Evolutionary conservation across 176 grass and related monocot species (phyloP), one percentile per base, ranked within the genome.

Genomic region (Olyra latifolia): DNA sequence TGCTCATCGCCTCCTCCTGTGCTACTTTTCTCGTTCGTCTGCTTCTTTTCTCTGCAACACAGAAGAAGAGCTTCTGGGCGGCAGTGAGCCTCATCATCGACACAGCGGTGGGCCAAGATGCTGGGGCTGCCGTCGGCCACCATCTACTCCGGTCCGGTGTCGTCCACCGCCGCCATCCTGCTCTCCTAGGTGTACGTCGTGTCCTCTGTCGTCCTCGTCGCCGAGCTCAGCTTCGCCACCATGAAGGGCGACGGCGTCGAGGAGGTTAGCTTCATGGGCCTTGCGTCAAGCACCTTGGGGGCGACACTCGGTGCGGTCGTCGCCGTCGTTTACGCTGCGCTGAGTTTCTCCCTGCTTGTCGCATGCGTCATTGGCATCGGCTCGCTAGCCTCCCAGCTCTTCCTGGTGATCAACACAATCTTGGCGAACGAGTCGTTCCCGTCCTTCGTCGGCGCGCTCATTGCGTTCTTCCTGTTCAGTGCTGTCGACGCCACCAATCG

Each of bases 221-320:
- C n/a, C n/a, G n/a, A n/a, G n/a, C n/a, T n/a, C n/a, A 93, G 88
- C 72, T 97, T 91, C 79, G 83, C 80, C 3, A 82, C 94, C 56
- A 91, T 93, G 91, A 61, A 76, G 54, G 78, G 82, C 7, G 80
- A 66, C 3, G 79, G 75, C 32, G 66, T 89, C 5, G 72, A 91
- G n/a, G 91, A 97, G 80, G 86, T 97, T 64, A 93, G 90, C 68
- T 97, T 97, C 77, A 97, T 91, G 20, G 88, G 85, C 48, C 86
- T 97, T 85, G 88, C 91, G 46, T 92, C 88, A 12, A 89, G 69
- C 71, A 86, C 94, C 25, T 79, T 97, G 10, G 88, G 94, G 47
- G 47, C 86, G 48, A 47, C n/a, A 10, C 78, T 87, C 0, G 94
- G 86, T 0, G 73, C 85, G 0, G 72, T 86, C 10, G 87, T 90